Base-by-base conservation (phyloP, 805 yeast genomes). In the Suhomyces vadensis region DNA sequence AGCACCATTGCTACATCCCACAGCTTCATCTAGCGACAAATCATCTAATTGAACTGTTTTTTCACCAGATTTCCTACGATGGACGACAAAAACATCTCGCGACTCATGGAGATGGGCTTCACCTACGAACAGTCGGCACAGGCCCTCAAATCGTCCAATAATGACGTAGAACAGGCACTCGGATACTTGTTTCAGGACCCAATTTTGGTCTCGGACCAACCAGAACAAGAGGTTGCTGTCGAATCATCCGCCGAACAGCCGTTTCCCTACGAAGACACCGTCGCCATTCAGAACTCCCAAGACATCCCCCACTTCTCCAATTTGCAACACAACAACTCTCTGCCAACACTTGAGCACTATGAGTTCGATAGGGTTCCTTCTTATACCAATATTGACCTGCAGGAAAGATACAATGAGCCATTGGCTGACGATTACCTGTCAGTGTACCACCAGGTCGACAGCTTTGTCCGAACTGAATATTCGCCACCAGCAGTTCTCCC, bases 71-170 rank as follows among this genome's bases (percentile, higher is more conserved):
- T n/a, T n/a, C n/a, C n/a, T n/a, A n/a, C n/a, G n/a, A 37, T 31
- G 27, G 42, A 38, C 24, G 42, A 42, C 31, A 43, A 43, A 19
- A 57, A 57, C 39, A 46, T 53, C 29, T 35, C 38, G 9, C 57
- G 55, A 48, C 57, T 63, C 39, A 52, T 55, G 29, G 61, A 64
- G 31, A 71, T 73, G 75, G 77, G 77, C 29, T 67, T 72, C 57
- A 42, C 63, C 37, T 55, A 51, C 20, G 72, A 64, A 17, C 64
- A 67, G 44, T 67, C 76, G 3, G 44, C 48, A 5, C 62, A 58
- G 14, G 82, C 82, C 0, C 56, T 72, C 38, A 41, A 58, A 35
- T 11, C 42, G 20, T 40, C 64, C 9, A 52, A 58, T 43, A 63
- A 67, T 39, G 58, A 69, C 38, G 54, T 69, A 3, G 60, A 60